Percentiles rank a stretch among this genome's conserved stretches.
Conservation (phyloP, 495 filamentous ascomycete species). For the Neurospora tetraspora region DNA sequence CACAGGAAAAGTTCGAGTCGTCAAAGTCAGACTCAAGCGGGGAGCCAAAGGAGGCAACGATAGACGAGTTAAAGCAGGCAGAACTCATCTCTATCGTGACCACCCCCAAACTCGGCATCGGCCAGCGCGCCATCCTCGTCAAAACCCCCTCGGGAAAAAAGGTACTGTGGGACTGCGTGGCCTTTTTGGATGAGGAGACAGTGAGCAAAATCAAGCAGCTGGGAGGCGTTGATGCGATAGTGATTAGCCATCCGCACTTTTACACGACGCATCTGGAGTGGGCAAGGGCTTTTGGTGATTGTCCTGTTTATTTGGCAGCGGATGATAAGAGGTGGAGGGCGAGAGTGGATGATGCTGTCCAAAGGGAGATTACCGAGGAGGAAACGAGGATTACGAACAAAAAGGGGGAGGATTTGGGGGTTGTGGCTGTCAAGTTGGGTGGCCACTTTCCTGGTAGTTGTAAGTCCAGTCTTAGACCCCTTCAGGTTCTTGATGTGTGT, state of each 20-base stretch:
- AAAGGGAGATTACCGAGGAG: slow-evolving; percentile 21
- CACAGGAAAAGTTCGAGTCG: slow-evolving; percentile 8
- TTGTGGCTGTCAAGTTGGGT: slow-evolving; percentile 56
- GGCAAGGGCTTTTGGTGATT: slow-evolving; percentile 47
- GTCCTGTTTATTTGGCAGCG: slow-evolving; percentile 49
- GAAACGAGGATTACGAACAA: slow-evolving; percentile 23
- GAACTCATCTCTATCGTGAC: slow-evolving; percentile 44
- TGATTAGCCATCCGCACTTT: slow-evolving; percentile 75
- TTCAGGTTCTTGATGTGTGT: not conserved
- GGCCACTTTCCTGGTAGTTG: slow-evolving; percentile 65
- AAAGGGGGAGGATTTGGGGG: slow-evolving; percentile 36
- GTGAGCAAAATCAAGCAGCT: slow-evolving; percentile 32
- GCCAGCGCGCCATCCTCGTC: slow-evolving; percentile 60
- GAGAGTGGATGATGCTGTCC: slow-evolving; percentile 13
- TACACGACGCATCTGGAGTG: slow-evolving; percentile 62
- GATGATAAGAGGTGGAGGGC: slow-evolving; percentile 54
- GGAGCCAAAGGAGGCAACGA: not conserved
- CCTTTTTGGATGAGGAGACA: slow-evolving; percentile 52
- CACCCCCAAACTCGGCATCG: slow-evolving; percentile 58
- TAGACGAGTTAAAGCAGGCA: not conserved
- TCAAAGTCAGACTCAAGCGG: not conserved
- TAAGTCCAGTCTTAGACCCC: not conserved
- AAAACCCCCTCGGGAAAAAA: slow-evolving; percentile 45
- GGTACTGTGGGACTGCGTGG: slow-evolving; percentile 66
- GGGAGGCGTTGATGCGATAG: slow-evolving; percentile 59